A percentile compares a stretch with the other conserved stretches of the same genome.
These are phyloP conservation scores for Amauroascus niger DNA, from an alignment of 2,329 filamentous ascomycete species.

Conservation along the genomic window DNA sequence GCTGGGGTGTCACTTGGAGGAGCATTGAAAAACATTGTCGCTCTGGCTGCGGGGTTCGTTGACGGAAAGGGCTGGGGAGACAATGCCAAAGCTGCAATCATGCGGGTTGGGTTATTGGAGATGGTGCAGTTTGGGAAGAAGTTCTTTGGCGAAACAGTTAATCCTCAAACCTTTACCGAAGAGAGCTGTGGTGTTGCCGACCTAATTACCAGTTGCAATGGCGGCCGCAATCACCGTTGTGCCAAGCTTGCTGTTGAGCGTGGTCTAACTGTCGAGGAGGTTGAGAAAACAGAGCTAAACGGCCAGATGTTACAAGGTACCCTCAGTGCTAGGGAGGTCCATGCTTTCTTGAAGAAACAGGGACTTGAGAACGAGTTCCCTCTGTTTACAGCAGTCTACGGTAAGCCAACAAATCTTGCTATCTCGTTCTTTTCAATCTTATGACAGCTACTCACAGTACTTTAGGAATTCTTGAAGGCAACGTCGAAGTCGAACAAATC, in stretches of 20 bases:
- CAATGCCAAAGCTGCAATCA: constrained; percentile 97
- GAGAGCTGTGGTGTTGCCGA: constrained; percentile 92
- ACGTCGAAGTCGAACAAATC: constrained; percentile 68
- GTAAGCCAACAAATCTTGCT: constrained; percentile 29
- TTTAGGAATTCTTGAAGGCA: constrained; percentile 63
- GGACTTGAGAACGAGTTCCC: constrained; percentile 77
- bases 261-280: constrained; percentile 69
- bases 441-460: constrained; percentile 16
- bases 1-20: constrained; percentile 91
- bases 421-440: not conserved
- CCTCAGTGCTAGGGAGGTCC: constrained; percentile 81
- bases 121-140: constrained; percentile 93
- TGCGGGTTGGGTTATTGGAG: constrained; percentile 90
- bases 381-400: constrained; percentile 78
- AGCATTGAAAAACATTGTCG: constrained; percentile 94
- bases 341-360: constrained; percentile 71
- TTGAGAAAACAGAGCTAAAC: constrained; percentile 83
- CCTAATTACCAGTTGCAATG: constrained; percentile 85
- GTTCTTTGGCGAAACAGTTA: constrained; percentile 78
- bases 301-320: constrained; percentile 96
- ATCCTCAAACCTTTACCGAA: constrained; percentile 85
- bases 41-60: constrained; percentile 86
- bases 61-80: constrained; percentile 95
- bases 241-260: constrained; percentile 78
- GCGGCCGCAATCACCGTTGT: constrained; percentile 88